Conservation (phyloP, 2,329 filamentous ascomycete species). For the Arthrobotrys sphaeroides region DNA sequence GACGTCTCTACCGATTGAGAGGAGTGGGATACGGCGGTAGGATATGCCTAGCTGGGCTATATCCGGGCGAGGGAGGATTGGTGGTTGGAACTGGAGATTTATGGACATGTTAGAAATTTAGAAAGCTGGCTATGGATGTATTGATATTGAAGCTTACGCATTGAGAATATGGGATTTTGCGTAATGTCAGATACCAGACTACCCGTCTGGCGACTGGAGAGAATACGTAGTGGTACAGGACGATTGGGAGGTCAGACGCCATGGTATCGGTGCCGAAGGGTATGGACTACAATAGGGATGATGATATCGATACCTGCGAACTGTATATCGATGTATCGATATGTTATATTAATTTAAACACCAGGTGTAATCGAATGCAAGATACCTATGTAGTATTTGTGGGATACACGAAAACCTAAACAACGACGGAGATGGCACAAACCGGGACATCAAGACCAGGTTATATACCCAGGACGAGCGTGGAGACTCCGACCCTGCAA, state of each 20-base stretch:
- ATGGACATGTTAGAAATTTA: neutral
- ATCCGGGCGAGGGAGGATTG: conserved; percentile 73
- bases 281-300: neutral
- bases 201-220: conserved; percentile 73
- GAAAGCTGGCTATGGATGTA: neutral
- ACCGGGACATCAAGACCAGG: neutral
- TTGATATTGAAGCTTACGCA: conserved; percentile 67
- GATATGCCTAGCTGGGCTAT: conserved; percentile 69
- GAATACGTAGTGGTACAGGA: conserved; percentile 73
- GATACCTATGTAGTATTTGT: too few species aligned
- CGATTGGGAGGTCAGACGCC: conserved; percentile 60
- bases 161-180: conserved; percentile 73
- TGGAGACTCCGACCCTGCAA: neutral
- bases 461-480: neutral
- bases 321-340: neutral
- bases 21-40: conserved; percentile 75
- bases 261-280: neutral
- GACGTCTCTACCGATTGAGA: conserved; percentile 73
- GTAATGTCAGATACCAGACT: conserved; percentile 74
- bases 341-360: too few species aligned
- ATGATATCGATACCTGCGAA: neutral
- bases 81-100: conserved; percentile 69
- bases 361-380: too few species aligned
- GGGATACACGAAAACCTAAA: neutral
- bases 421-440: neutral